Evolutionary conservation across 2,329 filamentous ascomycete genomes (phyloP), one percentile per base, ranked within the genome.

Genomic region (Aspergillus sp.): DNA sequence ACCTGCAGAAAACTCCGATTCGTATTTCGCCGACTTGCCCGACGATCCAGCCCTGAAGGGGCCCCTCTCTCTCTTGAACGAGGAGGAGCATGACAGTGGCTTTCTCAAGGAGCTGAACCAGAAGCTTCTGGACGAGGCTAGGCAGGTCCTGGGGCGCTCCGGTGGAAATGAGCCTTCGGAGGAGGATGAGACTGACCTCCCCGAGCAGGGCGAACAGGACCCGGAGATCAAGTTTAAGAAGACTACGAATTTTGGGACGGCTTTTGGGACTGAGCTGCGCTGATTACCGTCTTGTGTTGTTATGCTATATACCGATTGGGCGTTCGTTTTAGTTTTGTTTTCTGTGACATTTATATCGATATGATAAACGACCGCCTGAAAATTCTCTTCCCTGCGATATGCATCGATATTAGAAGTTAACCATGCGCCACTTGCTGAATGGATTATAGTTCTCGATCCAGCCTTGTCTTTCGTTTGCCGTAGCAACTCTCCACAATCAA

Each of bases 171-270:
- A 56, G 29, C 60, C 61, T 21, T 47, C 57, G 21, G 57, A 67
- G 5, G 63, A 69, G 49, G 38, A 50, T 5, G 63, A 67, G 14
- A 42, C 58, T 42, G 64, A 64, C 25, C 31, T 55, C 16, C 55
- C 66, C 43, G 52, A 44, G 9, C 63, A 63, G 43, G 57, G 59
- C 38, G 64, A 70, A 36, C 62, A 60, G 23, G 69, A 71, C 21
- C 64, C 68, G 16, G 71, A 73, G 59, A 61, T 76, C 52, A 74
- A 68, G 56, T 71, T 78, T 59, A 76, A 69, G 57, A 71, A 72
- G 21, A 72, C 70, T 14, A 76, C 71, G 16, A 77, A 77, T 62
- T 77, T 78, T 65, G 76, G 75, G n/a, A 75, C 73, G 51, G 76
- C 74, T 4, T 78, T 75, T 69, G 75, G 76, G 44, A 42, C 61